A percentile compares a stretch with the other conserved stretches of the same genome.
phyloP scores from a whole-genome alignment of 2,329 filamentous ascomycete genomes.

The Neopestalotiopsis clavispora region DNA sequence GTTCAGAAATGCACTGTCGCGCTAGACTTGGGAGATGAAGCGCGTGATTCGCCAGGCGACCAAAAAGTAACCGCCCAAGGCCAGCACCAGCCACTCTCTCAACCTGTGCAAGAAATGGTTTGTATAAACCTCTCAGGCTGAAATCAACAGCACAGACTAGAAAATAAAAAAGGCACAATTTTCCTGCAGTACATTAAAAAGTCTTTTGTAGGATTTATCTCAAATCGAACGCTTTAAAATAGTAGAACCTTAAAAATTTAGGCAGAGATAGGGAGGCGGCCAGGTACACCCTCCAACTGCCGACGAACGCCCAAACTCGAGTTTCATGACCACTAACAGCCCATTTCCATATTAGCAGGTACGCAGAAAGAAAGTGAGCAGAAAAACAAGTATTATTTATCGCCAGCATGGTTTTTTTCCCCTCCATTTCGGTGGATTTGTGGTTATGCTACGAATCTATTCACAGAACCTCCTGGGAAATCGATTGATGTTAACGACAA shows the following conservation, averaged over 20 bases:
- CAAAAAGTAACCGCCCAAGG: background rate
- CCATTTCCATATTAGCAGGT: too few relatives aligned
- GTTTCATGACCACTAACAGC: background rate
- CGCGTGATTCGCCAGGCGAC: slow-evolving; percentile 11
- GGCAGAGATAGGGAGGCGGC: background rate
- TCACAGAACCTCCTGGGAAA: too few relatives aligned
- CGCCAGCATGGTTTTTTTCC: too few relatives aligned
- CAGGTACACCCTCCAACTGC: background rate
- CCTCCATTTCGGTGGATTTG: too few relatives aligned
- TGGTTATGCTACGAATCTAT: too few relatives aligned
- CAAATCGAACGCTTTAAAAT: background rate
- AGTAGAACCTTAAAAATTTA: background rate
- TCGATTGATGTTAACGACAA: too few relatives aligned
- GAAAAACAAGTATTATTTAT: too few relatives aligned
- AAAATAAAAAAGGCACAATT: background rate
- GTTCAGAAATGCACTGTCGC: slow-evolving; percentile 17
- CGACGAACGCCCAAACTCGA: background rate
- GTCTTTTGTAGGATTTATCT: background rate
- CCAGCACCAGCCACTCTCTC: slow-evolving; percentile 12
- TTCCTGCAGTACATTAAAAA: background rate
- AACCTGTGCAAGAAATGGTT: too few relatives aligned
- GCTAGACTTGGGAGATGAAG: slow-evolving; percentile 15
- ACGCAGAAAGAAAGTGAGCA: too few relatives aligned
- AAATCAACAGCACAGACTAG: too few relatives aligned
- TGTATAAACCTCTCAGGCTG: too few relatives aligned